Evolutionary conservation across 345 rosid species (phyloP).

Genomic region (Rhodamnia rubescens): DNA sequence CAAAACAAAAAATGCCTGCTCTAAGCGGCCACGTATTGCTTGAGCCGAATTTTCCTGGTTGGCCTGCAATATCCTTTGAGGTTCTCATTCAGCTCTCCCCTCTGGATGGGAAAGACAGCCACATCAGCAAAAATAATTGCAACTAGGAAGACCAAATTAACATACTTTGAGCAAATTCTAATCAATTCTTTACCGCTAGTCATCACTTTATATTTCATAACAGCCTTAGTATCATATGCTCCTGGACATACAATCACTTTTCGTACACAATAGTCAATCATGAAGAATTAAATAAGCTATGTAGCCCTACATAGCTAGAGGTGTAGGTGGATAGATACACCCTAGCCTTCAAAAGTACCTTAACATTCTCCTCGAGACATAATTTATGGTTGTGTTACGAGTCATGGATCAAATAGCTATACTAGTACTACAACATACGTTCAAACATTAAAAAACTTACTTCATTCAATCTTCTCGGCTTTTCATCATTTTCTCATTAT

Average conservation of each 20-base stretch:
- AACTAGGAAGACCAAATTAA: too few species aligned
- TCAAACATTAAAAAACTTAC: too few species aligned
- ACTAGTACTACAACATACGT: too few species aligned
- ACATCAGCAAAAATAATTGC: too few species aligned
- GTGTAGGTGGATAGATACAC: not conserved
- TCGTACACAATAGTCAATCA: not conserved
- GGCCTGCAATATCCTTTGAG: slow-evolving; percentile 16
- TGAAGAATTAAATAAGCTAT: not conserved
- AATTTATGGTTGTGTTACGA: not conserved
- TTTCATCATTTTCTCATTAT: too few species aligned
- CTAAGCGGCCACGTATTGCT: too few species aligned
- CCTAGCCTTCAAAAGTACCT: not conserved
- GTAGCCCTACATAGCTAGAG: not conserved
- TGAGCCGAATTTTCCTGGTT: not conserved
- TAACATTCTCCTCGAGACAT: not conserved
- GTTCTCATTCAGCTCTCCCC: too few species aligned
- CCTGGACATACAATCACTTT: not conserved
- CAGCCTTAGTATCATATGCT: not conserved
- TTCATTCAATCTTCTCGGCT: too few species aligned
- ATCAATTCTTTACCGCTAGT: not conserved
- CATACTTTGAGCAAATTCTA: not conserved
- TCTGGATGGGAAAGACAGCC: too few species aligned
- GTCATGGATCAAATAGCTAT: too few species aligned
- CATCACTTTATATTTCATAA: not conserved
- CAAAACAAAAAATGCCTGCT: too few species aligned